A percentile compares a stretch with the other conserved stretches of the same genome.
Conservation (phyloP, 805 yeast species). For the Cephaloascus fragrans region DNA sequence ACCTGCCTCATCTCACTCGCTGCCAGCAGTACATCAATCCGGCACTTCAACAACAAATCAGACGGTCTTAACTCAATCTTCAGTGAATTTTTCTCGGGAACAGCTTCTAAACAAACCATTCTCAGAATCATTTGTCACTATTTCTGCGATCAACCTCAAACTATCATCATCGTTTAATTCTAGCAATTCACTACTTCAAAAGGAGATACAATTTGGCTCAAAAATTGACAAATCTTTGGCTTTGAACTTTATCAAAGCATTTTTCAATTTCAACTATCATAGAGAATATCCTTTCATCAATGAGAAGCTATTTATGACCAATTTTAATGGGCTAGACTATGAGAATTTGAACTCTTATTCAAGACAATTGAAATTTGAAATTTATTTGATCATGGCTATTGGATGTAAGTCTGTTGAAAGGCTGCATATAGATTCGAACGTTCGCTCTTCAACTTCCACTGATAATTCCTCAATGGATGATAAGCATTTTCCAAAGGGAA, state of each 20-base stretch:
- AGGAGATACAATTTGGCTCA: conserved; percentile 7
- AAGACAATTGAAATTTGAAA: conserved; percentile 27
- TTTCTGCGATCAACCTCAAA: neutral
- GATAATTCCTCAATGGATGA: no score
- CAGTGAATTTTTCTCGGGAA: no score
- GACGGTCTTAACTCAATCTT: neutral
- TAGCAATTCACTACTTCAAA: neutral
- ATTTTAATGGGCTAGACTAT: conserved; percentile 15
- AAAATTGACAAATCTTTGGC: conserved; percentile 20
- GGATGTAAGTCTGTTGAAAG: conserved; percentile 40
- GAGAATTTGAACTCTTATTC: conserved; percentile 11
- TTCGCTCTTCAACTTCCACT: no score
- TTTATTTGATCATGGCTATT: conserved; percentile 43
- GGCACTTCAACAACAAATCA: neutral
- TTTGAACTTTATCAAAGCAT: conserved; percentile 29
- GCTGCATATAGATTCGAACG: no score
- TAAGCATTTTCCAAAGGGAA: no score
- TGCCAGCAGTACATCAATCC: neutral
- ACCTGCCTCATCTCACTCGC: neutral
- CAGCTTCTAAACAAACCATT: no score
- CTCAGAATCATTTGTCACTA: neutral
- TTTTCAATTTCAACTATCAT: conserved; percentile 34
- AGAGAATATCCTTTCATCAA: conserved; percentile 33
- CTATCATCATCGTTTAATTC: neutral
- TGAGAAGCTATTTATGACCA: conserved; percentile 22